phyloP scores from a whole-genome alignment of 2,329 filamentous ascomycete species.

The Mollisia scopiformis region DNA sequence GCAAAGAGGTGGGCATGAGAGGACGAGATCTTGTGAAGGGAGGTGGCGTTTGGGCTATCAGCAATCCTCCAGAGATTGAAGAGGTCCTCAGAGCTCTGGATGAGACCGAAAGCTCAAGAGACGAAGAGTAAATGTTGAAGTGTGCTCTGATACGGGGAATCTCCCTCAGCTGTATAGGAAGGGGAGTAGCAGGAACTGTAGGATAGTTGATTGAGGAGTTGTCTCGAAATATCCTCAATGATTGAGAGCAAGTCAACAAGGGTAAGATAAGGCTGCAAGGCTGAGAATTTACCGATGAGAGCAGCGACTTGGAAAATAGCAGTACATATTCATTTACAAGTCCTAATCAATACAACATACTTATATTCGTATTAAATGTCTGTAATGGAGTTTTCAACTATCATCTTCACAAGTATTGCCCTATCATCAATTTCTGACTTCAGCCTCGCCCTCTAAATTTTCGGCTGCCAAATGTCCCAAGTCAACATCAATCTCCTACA shows the following conservation, averaged over 20 bases:
- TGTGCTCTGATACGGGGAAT: neutral
- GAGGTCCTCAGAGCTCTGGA: conserved; percentile 67
- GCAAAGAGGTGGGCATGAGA: conserved; percentile 91
- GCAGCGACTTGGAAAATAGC: neutral
- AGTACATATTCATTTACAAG: neutral
- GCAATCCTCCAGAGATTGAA: conserved; percentile 76
- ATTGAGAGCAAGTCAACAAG: neutral
- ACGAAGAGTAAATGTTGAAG: conserved; percentile 26
- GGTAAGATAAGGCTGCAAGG: conserved; percentile 21
- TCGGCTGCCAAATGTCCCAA: neutral
- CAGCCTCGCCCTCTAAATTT: conserved; percentile 2
- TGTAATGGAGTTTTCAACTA: neutral
- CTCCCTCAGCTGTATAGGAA: neutral
- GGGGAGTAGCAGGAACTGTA: neutral
- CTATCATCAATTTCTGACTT: neutral
- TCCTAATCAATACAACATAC: neutral
- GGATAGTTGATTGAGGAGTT: neutral
- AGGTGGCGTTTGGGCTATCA: conserved; percentile 91
- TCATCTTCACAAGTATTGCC: neutral
- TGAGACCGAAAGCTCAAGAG: conserved; percentile 54
- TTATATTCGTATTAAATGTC: neutral
- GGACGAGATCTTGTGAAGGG: conserved; percentile 79
- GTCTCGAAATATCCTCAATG: too few relatives aligned
- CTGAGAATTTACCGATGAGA: neutral
- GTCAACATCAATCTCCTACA: neutral